Conservation (phyloP, 306 rosid species). For the Trifolium fragiferum region DNA sequence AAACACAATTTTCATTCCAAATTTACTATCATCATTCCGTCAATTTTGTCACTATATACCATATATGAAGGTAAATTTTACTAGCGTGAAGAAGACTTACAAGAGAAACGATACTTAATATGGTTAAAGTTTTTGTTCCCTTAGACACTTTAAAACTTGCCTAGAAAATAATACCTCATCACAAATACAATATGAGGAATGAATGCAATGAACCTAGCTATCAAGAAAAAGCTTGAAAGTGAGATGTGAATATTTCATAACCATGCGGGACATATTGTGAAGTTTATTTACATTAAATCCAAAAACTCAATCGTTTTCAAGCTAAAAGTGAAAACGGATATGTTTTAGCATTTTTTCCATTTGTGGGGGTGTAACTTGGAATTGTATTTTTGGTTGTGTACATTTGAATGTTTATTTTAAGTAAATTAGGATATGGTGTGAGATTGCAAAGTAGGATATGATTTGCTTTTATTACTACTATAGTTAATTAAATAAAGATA, state of each 20-base stretch:
- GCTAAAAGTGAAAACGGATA: constrained; percentile 39
- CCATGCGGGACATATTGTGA: constrained; percentile 31
- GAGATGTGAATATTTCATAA: constrained; percentile 39
- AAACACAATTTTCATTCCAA: constrained; percentile 27
- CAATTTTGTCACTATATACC: neutral
- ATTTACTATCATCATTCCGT: neutral
- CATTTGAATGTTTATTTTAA: constrained; percentile 37
- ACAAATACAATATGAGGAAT: neutral
- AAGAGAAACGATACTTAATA: constrained; percentile 1
- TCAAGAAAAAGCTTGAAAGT: constrained; percentile 15
- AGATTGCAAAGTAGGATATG: constrained; percentile 4
- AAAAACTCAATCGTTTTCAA: constrained; percentile 42
- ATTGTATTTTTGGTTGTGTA: constrained; percentile 31
- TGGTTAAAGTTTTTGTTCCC: constrained; percentile 37
- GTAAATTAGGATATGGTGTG: constrained; percentile 42
- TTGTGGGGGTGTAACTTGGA: constrained; percentile 18
- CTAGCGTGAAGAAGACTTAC: neutral
- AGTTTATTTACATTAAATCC: constrained; percentile 8
- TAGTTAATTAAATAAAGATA: neutral
- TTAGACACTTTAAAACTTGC: constrained; percentile 18
- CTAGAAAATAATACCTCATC: neutral
- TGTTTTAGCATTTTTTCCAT: constrained; percentile 35
- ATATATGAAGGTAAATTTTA: neutral
- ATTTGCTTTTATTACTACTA: constrained; percentile 11
- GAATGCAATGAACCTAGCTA: constrained; percentile 48